A percentile compares a stretch with the other conserved stretches of the same genome.
Conservation (phyloP, 2,329 filamentous ascomycete genomes). For the Orbilia javanica region DNA sequence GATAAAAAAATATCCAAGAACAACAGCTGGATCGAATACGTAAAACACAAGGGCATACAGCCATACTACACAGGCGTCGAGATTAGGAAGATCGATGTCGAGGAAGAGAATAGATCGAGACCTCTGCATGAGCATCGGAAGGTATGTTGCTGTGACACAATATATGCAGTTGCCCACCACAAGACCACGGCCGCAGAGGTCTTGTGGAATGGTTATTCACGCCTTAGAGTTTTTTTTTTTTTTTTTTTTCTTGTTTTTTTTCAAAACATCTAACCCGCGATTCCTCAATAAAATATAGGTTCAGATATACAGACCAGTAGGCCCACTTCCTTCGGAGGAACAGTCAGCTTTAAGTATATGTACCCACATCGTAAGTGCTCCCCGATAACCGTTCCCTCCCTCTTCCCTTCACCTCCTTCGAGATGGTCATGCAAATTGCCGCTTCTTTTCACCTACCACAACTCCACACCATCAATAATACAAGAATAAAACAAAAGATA, state of each 20-base stretch:
- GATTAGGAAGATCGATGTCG: slow-evolving; percentile 52
- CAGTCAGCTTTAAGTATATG: slow-evolving; percentile 47
- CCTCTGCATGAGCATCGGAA: slow-evolving; percentile 49
- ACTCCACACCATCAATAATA: too few species aligned
- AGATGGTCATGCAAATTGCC: background rate
- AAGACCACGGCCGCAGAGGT: background rate
- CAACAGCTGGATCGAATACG: slow-evolving; percentile 46
- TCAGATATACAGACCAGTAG: slow-evolving; percentile 55
- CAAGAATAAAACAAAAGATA: background rate
- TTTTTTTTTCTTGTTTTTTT: background rate
- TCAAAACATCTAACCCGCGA: background rate
- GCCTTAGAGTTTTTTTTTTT: background rate
- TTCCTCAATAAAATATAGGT: slow-evolving; percentile 19
- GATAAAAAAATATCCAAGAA: too few species aligned
- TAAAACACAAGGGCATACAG: slow-evolving; percentile 29
- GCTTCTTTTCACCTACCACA: slow-evolving; percentile 6
- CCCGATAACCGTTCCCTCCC: too few species aligned
- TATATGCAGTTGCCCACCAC: background rate
- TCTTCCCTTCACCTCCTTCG: background rate
- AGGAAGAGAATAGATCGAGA: slow-evolving; percentile 42
- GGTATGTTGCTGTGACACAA: slow-evolving; percentile 24
- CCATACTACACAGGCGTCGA: slow-evolving; percentile 37
- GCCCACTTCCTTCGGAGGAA: slow-evolving; percentile 35
- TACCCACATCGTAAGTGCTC: slow-evolving; percentile 51
- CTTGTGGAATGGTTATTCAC: background rate